These are phyloP conservation scores for Salix udensis DNA, from an alignment of 345 rosid genomes.

Conservation along the genomic window DNA sequence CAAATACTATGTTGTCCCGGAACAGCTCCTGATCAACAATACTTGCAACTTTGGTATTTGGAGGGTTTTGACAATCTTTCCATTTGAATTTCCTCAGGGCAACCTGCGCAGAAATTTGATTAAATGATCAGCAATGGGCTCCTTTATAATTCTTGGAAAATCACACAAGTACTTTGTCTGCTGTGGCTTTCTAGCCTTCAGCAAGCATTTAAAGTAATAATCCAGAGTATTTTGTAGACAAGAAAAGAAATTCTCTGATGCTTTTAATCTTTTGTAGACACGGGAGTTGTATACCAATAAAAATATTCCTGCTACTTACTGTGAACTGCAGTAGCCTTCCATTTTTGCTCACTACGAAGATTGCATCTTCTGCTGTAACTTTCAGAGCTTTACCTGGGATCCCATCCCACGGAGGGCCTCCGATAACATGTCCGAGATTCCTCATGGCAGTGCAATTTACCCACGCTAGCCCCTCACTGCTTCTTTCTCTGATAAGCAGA, in stretches of 20 bases:
- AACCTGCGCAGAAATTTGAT: conserved; percentile 36
- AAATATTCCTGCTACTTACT: conserved; percentile 35
- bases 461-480: conserved; percentile 43
- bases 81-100: conserved; percentile 53
- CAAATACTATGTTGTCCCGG: conserved; percentile 49
- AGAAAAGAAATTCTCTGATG: not conserved
- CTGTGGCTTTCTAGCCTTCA: not conserved
- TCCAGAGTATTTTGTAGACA: too few relatives aligned
- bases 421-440: conserved; percentile 44
- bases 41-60: conserved; percentile 46
- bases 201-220: not conserved
- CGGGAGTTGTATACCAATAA: not conserved
- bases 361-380: conserved; percentile 53
- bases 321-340: conserved; percentile 61
- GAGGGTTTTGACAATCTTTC: conserved; percentile 61
- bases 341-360: conserved; percentile 57
- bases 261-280: not conserved
- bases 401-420: conserved; percentile 69
- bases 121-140: not conserved
- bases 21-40: conserved; percentile 61
- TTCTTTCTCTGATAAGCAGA: conserved; percentile 58
- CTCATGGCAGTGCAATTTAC: conserved; percentile 61
- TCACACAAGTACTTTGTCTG: not conserved
- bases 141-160: not conserved
- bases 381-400: conserved; percentile 45